Percentiles rank a stretch among this genome's conserved stretches.
These are phyloP conservation scores for Parascedosporium putredinis DNA, from an alignment of 2,329 filamentous ascomycete species.

Conservation along the genomic window DNA sequence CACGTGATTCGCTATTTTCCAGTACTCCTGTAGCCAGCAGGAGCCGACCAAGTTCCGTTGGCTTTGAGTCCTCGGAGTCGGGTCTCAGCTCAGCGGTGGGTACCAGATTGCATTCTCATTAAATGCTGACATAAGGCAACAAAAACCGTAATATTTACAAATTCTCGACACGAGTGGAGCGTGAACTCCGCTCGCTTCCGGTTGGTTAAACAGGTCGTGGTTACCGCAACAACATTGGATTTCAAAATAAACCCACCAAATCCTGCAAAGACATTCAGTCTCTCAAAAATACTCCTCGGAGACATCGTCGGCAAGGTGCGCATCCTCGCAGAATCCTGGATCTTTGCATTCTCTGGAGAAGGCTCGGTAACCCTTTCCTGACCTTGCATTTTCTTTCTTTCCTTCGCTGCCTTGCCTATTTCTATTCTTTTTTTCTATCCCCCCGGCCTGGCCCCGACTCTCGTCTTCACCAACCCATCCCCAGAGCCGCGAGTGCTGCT, in stretches of 20 bases:
- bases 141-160: slow-evolving; percentile 5
- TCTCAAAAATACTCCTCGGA: background rate
- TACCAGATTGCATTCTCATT: background rate
- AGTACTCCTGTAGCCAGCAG: no score
- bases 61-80: no score
- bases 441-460: background rate
- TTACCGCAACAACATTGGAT: slow-evolving; percentile 13
- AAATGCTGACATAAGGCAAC: background rate
- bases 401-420: no score
- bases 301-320: slow-evolving; percentile 3
- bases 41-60: no score
- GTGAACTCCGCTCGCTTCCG: slow-evolving; percentile 1
- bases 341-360: background rate
- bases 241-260: slow-evolving; percentile 11
- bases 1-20: background rate
- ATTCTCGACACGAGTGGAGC: background rate
- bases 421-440: background rate
- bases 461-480: background rate
- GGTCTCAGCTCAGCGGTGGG: no score
- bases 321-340: background rate
- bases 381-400: slow-evolving; percentile 7
- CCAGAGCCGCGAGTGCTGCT: background rate
- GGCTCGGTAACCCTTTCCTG: slow-evolving; percentile 8
- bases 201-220: slow-evolving; percentile 8
- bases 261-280: slow-evolving; percentile 7